Percentiles rank a stretch among this genome's conserved stretches.
Conservation (phyloP, 2,329 filamentous ascomycete species). For the Epichloe hybrida region DNA sequence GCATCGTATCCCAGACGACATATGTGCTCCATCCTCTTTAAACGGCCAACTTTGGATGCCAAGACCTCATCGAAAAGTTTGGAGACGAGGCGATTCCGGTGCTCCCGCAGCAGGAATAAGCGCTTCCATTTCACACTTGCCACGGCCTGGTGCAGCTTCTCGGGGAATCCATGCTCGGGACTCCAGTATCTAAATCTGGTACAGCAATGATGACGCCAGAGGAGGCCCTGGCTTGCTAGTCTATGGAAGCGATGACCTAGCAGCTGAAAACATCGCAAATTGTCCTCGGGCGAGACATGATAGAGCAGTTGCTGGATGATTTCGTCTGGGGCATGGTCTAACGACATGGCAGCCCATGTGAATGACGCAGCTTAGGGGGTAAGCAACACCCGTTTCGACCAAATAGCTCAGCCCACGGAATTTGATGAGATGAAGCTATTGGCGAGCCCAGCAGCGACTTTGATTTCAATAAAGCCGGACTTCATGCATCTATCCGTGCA, state of each 20-base stretch:
- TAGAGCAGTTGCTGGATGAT: slow-evolving; percentile 67
- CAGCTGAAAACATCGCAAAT: slow-evolving; percentile 31
- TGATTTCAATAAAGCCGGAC: background rate
- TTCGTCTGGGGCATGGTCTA: slow-evolving; percentile 60
- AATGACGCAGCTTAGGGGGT: slow-evolving; percentile 1
- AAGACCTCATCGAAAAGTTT: slow-evolving; percentile 55
- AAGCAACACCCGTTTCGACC: background rate
- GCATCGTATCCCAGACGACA: slow-evolving; percentile 68
- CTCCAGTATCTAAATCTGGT: slow-evolving; percentile 65
- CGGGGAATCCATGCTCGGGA: slow-evolving; percentile 42
- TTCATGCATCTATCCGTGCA: slow-evolving; percentile 5
- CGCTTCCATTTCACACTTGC: slow-evolving; percentile 59
- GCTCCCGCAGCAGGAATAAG: slow-evolving; percentile 45
- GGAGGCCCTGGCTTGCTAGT: slow-evolving; percentile 55
- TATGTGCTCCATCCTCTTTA: slow-evolving; percentile 57
- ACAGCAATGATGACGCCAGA: slow-evolving; percentile 70
- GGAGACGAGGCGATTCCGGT: slow-evolving; percentile 37
- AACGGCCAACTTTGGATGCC: slow-evolving; percentile 52
- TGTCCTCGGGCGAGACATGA: slow-evolving; percentile 43
- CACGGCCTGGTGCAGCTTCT: slow-evolving; percentile 39
- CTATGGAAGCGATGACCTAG: slow-evolving; percentile 51
- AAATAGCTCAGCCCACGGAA: background rate
- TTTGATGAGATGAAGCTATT: slow-evolving; percentile 2
- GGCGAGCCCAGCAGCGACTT: background rate
- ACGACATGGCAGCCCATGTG: slow-evolving; percentile 18